Base-by-base conservation (phyloP, 2,329 filamentous ascomycete species). In the Hypocrella siamensis region DNA sequence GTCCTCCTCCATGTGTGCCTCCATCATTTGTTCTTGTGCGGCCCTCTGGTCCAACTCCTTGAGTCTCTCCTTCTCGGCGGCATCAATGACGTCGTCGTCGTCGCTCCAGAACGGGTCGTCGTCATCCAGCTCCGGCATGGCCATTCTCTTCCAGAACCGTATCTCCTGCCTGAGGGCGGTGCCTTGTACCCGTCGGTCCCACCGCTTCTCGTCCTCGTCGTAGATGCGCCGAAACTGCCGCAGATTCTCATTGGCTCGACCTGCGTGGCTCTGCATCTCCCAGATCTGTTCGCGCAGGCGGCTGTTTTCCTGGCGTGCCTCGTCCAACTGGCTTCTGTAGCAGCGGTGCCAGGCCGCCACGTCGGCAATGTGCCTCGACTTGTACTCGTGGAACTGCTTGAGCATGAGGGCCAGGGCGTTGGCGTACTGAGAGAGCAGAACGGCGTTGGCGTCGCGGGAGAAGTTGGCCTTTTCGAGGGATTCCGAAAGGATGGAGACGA, bases 61-160 rank as follows among this genome's bases (percentile, higher is more conserved):
- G 31, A 70, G 45, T 24, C 72, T 56, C 41, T 61, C 56, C 57
- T 76, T 76, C 53, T 76, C 71, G 11, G 64, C 61, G 0, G 60
- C 55, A 36, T 78, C 73, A 17, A 77, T 61, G 16, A 78, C 49
- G 42, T 78, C 73, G 42, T 77, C 73, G 40, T 78, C 73, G 35
- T 70, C 70, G 44, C 70, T 76, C 62, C 70, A 75, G 45, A 62
- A 73, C 2, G 65, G 58, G 31, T 75, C 70, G 26, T 74, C 65
- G 17, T 75, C 70, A 7, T 63, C 53, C 24, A 76, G 49, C 35
- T 70, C 61, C 8, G 70, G 70, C 63, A 77, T 66, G 11, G 73
- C 73, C 59, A 76, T 63, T 26, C 73, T 59, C 53, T 77, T 77
- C 73, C 72, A 79, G 50, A 73, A 75, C 3, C 73, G 59, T 33